Conservation (phyloP, 2,329 filamentous ascomycete genomes). For the Talaromyces sp. region DNA sequence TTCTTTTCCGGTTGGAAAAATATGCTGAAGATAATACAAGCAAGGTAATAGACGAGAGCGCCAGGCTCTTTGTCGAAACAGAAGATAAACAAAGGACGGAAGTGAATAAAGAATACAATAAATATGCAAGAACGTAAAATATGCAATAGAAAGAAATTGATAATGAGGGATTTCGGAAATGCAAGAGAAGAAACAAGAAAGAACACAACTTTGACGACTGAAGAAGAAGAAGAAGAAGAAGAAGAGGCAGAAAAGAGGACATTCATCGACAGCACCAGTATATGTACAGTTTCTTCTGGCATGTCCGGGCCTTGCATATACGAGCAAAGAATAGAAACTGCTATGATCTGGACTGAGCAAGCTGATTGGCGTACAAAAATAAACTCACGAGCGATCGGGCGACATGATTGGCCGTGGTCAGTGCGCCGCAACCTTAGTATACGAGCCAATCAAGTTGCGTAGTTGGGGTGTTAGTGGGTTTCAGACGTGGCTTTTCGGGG, state of each 20-base stretch:
- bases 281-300: background rate
- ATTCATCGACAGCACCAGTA: background rate
- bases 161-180: background rate
- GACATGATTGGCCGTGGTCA: slow-evolving; percentile 5
- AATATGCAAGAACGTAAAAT: slow-evolving; percentile 2
- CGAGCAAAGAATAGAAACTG: slow-evolving; percentile 14
- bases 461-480: background rate
- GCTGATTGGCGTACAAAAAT: slow-evolving; percentile 11
- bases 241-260: slow-evolving; percentile 5
- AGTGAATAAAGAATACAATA: background rate
- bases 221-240: slow-evolving; percentile 4
- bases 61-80: background rate
- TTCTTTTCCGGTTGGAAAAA: background rate
- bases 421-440: background rate
- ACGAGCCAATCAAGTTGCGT: background rate
- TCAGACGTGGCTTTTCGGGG: background rate
- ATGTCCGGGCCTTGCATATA: background rate
- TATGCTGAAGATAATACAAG: background rate
- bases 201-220: background rate
- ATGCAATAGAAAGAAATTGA: slow-evolving; percentile 14
- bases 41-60: background rate
- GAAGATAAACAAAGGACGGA: background rate
- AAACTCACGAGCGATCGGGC: background rate
- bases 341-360: slow-evolving; percentile 1
- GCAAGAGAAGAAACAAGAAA: background rate